Evolutionary conservation across 2,329 filamentous ascomycete species (phyloP).

Genomic region (Colletotrichum lindemuthianum): DNA sequence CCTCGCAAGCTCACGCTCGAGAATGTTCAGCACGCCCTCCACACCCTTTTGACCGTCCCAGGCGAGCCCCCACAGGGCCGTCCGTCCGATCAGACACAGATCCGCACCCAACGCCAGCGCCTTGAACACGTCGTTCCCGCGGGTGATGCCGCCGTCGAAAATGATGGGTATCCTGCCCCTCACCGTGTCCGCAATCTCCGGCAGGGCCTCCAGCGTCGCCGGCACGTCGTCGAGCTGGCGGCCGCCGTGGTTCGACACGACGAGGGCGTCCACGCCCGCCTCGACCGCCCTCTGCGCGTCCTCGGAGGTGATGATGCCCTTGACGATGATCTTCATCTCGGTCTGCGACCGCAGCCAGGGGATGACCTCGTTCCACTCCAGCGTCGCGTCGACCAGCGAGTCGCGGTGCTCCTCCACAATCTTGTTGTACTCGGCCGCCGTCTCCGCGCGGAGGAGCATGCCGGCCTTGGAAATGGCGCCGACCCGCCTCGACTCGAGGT

Average conservation of each 20-base stretch:
- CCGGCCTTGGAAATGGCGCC: constrained; percentile 37
- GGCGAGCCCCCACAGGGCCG: constrained; percentile 31
- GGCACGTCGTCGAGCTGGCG: constrained; percentile 36
- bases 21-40: constrained; percentile 32
- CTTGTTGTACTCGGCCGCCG: constrained; percentile 29
- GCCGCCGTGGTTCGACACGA: constrained; percentile 40
- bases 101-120: constrained; percentile 31
- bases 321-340: constrained; percentile 40
- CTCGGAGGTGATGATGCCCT: constrained; percentile 37
- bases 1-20: constrained; percentile 26
- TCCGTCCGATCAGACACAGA: constrained; percentile 28
- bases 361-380: constrained; percentile 40
- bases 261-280: constrained; percentile 36
- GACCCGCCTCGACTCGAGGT: constrained; percentile 26
- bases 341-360: constrained; percentile 39
- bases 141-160: constrained; percentile 32
- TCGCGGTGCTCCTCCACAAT: constrained; percentile 19
- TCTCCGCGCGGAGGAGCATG: constrained; percentile 28
- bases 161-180: constrained; percentile 39
- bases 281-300: constrained; percentile 38
- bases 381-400: constrained; percentile 35
- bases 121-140: constrained; percentile 32
- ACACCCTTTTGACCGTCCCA: constrained; percentile 36
- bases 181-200: constrained; percentile 24
- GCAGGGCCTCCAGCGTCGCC: constrained; percentile 37